Conservation (phyloP, 2,329 filamentous ascomycete genomes). For the Clarireedia homoeocarpa region DNA sequence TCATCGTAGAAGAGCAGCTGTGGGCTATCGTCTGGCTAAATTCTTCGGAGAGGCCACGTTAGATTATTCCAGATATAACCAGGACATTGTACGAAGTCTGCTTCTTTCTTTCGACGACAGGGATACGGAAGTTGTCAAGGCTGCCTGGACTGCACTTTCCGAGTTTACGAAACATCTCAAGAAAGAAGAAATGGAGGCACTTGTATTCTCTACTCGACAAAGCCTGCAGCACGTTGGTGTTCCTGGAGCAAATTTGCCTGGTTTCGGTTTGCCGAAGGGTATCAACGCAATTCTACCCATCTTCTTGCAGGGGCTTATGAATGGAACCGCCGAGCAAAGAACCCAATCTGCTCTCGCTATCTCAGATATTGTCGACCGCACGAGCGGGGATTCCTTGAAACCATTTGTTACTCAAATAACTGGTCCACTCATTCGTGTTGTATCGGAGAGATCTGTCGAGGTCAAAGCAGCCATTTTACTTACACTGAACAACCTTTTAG, state of each 20-base stretch:
- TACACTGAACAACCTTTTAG: constrained; percentile 87
- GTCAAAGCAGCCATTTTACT: constrained; percentile 92
- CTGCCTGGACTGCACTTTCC: constrained; percentile 78
- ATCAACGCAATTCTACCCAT: constrained; percentile 95
- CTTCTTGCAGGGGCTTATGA: constrained; percentile 96
- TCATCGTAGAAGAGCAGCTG: constrained; percentile 71
- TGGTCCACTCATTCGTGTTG: constrained; percentile 92
- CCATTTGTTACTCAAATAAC: constrained; percentile 97
- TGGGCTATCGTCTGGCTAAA: constrained; percentile 70
- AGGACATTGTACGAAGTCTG: constrained; percentile 84
- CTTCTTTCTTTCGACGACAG: constrained; percentile 88
- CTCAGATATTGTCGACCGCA: constrained; percentile 91
- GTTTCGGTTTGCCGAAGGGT: constrained; percentile 89
- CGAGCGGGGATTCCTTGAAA: constrained; percentile 78
- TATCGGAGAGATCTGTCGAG: constrained; percentile 91
- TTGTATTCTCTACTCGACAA: constrained; percentile 80
- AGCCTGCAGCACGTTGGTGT: constrained; percentile 84
- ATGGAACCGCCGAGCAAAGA: constrained; percentile 85
- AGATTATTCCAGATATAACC: constrained; percentile 93
- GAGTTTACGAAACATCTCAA: constrained; percentile 82
- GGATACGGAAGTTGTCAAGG: constrained; percentile 77
- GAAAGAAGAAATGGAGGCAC: constrained; percentile 96
- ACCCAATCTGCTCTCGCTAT: constrained; percentile 89
- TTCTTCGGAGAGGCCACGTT: constrained; percentile 78
- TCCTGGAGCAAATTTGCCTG: constrained; percentile 72